Conservation (phyloP, 148 eudicot species). For the Amaranthus hypochondriacus region DNA sequence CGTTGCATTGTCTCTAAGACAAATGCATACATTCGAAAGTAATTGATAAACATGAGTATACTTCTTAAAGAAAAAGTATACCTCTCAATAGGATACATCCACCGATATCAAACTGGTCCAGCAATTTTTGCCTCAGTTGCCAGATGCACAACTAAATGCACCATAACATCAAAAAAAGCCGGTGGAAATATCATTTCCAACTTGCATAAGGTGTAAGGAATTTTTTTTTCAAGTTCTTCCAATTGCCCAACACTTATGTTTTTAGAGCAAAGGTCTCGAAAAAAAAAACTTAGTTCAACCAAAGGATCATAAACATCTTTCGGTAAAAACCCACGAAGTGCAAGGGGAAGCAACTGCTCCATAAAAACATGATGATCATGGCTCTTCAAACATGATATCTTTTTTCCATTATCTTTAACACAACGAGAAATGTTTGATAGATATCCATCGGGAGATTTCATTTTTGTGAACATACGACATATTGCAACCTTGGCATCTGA, state of each 20-base stretch:
- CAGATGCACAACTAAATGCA: not conserved
- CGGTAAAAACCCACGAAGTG: not conserved
- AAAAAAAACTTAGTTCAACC: not conserved
- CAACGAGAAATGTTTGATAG: not conserved
- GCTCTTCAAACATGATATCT: not conserved
- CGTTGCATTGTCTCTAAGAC: too few species aligned
- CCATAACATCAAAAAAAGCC: not conserved
- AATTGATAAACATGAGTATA: too few species aligned
- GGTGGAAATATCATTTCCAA: not conserved
- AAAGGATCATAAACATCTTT: not conserved
- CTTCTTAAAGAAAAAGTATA: too few species aligned
- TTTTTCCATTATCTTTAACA: too few species aligned
- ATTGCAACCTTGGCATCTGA: too few species aligned
- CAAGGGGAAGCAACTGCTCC: not conserved
- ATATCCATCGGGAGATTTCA: too few species aligned
- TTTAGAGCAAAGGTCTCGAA: not conserved
- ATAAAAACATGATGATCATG: slow-evolving; percentile 35
- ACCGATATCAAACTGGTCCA: too few species aligned
- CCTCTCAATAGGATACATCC: too few species aligned
- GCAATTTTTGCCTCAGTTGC: too few species aligned
- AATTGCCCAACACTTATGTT: too few species aligned
- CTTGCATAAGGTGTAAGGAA: not conserved
- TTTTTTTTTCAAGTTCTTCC: not conserved
- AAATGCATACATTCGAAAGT: too few species aligned
- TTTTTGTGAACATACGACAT: too few species aligned